Percentiles rank a stretch among this genome's conserved stretches.
Evolutionary conservation across 2,329 filamentous ascomycete genomes (phyloP).

Genomic region (Alternaria gaisen): DNA sequence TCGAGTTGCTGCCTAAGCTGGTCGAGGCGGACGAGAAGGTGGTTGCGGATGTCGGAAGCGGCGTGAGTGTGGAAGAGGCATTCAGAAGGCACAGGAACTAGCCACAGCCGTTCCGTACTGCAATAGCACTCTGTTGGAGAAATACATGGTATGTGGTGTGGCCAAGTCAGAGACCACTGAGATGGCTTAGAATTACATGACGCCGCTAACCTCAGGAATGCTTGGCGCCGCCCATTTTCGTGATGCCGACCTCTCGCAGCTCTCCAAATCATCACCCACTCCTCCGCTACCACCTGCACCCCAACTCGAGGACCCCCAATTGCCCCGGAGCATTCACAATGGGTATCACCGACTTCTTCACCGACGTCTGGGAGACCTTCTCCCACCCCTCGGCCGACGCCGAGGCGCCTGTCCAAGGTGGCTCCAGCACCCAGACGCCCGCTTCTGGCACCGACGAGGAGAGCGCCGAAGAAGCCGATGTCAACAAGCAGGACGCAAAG

Average conservation of each 20-base stretch:
- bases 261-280: slow-evolving; percentile 27
- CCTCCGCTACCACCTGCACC: slow-evolving; percentile 22
- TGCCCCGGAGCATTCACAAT: slow-evolving; percentile 55
- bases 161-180: slow-evolving; percentile 26
- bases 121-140: neutral
- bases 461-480: slow-evolving; percentile 53
- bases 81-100: slow-evolving; percentile 65
- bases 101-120: neutral
- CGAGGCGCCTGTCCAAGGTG: slow-evolving; percentile 54
- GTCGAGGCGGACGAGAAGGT: slow-evolving; percentile 56
- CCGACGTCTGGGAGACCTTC: slow-evolving; percentile 71
- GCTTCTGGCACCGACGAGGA: slow-evolving; percentile 56
- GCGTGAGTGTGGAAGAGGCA: slow-evolving; percentile 70
- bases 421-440: slow-evolving; percentile 49
- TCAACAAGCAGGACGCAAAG: slow-evolving; percentile 54
- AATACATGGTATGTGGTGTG: neutral
- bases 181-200: slow-evolving; percentile 31
- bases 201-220: slow-evolving; percentile 29
- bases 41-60: slow-evolving; percentile 67
- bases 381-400: slow-evolving; percentile 57
- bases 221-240: slow-evolving; percentile 30
- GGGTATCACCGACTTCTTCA: slow-evolving; percentile 71
- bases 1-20: slow-evolving; percentile 63
- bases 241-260: slow-evolving; percentile 33
- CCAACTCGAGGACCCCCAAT: slow-evolving; percentile 41